Conservation (phyloP, 2,329 filamentous ascomycete genomes). For the Calonectria fujianensis region DNA sequence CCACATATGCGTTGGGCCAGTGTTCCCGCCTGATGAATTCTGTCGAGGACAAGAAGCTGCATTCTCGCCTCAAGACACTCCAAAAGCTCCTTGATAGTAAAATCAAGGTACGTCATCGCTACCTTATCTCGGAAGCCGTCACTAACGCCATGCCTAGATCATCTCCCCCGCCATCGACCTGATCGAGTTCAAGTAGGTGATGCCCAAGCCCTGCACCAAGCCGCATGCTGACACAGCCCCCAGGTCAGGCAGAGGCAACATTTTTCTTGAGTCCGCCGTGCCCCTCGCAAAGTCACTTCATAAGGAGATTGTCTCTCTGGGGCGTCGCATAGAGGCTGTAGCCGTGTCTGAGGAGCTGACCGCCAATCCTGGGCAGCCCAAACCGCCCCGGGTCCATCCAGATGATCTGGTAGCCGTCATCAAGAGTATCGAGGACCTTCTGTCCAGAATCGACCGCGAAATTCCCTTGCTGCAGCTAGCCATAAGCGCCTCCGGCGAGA, state of each 20-base stretch:
- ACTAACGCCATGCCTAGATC: constrained; percentile 71
- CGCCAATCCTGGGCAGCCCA: constrained; percentile 61
- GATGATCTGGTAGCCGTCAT: constrained; percentile 82
- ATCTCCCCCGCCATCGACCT: constrained; percentile 93
- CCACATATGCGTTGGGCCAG: constrained; percentile 88
- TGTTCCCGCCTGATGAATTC: constrained; percentile 86
- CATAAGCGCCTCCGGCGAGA: constrained; percentile 94
- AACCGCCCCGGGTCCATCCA: constrained; percentile 67
- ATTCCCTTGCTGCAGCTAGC: constrained; percentile 94
- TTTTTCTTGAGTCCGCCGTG: constrained; percentile 86
- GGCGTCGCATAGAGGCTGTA: constrained; percentile 82
- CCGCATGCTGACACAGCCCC: constrained; percentile 31
- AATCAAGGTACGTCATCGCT: constrained; percentile 78
- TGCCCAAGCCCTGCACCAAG: constrained; percentile 36
- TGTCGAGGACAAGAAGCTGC: constrained; percentile 81
- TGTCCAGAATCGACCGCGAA: constrained; percentile 89
- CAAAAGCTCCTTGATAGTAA: constrained; percentile 88
- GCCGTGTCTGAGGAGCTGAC: constrained; percentile 76
- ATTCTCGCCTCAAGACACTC: constrained; percentile 80
- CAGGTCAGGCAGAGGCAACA: constrained; percentile 73
- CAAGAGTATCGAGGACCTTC: constrained; percentile 82
- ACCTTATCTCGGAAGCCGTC: not conserved
- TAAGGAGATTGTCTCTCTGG: constrained; percentile 87
- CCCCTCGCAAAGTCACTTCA: constrained; percentile 88
- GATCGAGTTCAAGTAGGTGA: constrained; percentile 87